phyloP scores from a whole-genome alignment of 148 eudicot species.

The Euryodendron excelsum region DNA sequence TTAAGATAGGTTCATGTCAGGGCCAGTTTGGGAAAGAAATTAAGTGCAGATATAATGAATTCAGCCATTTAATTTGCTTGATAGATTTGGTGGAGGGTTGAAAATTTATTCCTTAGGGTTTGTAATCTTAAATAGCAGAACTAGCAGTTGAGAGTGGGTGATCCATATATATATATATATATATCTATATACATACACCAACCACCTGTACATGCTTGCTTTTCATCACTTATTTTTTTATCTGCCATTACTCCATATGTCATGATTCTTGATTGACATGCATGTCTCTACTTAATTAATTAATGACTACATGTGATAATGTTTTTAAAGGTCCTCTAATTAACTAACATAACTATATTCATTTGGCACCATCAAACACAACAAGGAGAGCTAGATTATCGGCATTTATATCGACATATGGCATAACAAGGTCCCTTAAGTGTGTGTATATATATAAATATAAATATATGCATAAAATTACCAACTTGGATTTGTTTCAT shows the following conservation, averaged over 20 bases:
- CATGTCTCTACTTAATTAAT: not conserved
- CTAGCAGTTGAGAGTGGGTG: slow-evolving; percentile 60
- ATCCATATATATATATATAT: no score
- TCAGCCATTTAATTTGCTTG: slow-evolving; percentile 26
- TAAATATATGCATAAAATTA: not conserved
- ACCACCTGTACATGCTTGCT: slow-evolving; percentile 1
- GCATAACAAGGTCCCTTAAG: slow-evolving; percentile 1
- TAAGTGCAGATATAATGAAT: not conserved
- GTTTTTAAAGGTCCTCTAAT: not conserved
- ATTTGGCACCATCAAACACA: not conserved
- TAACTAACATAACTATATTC: slow-evolving; percentile 1
- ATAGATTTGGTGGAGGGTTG: slow-evolving; percentile 46
- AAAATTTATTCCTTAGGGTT: slow-evolving; percentile 7
- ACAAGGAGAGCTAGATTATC: not conserved
- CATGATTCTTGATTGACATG: not conserved
- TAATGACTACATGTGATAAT: not conserved
- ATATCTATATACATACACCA: no score
- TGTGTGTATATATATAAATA: no score
- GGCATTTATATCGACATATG: not conserved
- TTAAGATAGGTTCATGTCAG: not conserved
- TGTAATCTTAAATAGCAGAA: slow-evolving; percentile 22
- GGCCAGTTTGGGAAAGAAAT: slow-evolving; percentile 11
- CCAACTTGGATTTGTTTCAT: not conserved
- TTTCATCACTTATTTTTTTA: not conserved
- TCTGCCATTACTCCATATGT: not conserved